Base-by-base conservation (phyloP, 306 rosid species). In the Aeschynomene evenia region DNA sequence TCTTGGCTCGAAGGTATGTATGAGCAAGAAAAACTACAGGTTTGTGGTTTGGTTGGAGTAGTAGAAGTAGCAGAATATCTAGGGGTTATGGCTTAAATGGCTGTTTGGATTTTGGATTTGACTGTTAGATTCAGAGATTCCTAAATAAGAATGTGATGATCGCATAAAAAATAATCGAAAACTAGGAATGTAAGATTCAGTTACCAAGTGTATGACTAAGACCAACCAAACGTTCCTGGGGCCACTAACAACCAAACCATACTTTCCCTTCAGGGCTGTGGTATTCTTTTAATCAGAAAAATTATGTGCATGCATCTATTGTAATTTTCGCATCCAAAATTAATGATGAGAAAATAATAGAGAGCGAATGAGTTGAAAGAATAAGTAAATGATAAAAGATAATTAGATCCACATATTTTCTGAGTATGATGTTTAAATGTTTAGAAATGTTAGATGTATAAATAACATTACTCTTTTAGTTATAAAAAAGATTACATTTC, bases 101-200 rank as follows among this genome's bases (percentile, higher is more conserved):
- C 8, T 67, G 62, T 57, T 52, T 52, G 39, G 26, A n/a, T 60
- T 59, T 33, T 28, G 29, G 53, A 72, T 61, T 71, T 72, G 77
- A 72, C 69, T 55, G 77, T 72, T 61, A 72, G 77, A 72, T 72
- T 43, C 13, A 61, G 49, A 33, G 64, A 10, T 11, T 68, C 61
- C 61, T 50, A 48, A 68, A 68, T n/a, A 68, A 7, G 63, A 68
- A 54, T 53, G 64, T 52, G 15, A 42, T 28, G 31, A 28, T 6
- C 31, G 1, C 31, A 2, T 3, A 28, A 28, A 28, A 28, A 28
- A 28, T 3, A 6, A 28, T 3, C 31, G 31, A 28, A 48, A 68
- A 68, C 53, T 22, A 68, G 4, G 63, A 68, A 54, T 53, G 73
- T 52, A 15, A 42, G 53, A 68, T 68, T 68, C 73, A 37, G 43